Evolutionary conservation across 129 eudicot genomes (phyloP), one percentile per base, ranked within the genome.

Genomic region (Flaveria robusta): DNA sequence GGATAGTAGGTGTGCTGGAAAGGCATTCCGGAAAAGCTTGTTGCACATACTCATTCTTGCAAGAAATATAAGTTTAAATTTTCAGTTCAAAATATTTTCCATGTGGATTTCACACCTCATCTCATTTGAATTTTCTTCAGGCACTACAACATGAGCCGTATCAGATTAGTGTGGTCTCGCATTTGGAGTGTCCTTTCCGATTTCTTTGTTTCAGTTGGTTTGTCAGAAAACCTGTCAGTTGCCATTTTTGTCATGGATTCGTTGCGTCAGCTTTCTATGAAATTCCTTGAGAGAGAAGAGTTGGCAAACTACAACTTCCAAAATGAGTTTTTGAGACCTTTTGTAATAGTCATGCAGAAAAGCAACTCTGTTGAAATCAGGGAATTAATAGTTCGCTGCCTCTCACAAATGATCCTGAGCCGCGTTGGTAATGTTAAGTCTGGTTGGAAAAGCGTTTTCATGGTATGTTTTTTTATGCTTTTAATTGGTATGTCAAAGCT

Each of bases 231-330:
- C 78, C 92, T 95, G 11, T 91, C 99, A 11, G 99, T 95, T 80
- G 96, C 99, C 70, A 91, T 95, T 64, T 95, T 95, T 83, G 99
- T 95, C 34, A 95, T 95, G 99, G 99, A 95, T 78, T 95, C 99
- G 12, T 77, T 95, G 83, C 91, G 99, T 74, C 99, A 95, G 76
- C 96, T 95, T 41, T 87, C 99, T 55, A 95, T 95, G 99, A 95
- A 95, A 77, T 95, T 95, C 63, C 90, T 95, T 67, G 99, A 95
- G 83, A 86, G 99, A 52, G 99, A 95, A 72, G 99, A 95, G 80
- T 77, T 95, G 78, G 96, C 96, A 20, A 95, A 95, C 65, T 95
- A 95, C 81, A 91, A 95, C 77, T 95, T 95, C 51, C 99, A 95
- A 71, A 95, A 95, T 80, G 99, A 95, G 81, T 95, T 95, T 83